Evolutionary conservation across 352 stramenopile species (phyloP), one percentile per base, ranked within the genome.

Genomic region (Phytophthora constricta): DNA sequence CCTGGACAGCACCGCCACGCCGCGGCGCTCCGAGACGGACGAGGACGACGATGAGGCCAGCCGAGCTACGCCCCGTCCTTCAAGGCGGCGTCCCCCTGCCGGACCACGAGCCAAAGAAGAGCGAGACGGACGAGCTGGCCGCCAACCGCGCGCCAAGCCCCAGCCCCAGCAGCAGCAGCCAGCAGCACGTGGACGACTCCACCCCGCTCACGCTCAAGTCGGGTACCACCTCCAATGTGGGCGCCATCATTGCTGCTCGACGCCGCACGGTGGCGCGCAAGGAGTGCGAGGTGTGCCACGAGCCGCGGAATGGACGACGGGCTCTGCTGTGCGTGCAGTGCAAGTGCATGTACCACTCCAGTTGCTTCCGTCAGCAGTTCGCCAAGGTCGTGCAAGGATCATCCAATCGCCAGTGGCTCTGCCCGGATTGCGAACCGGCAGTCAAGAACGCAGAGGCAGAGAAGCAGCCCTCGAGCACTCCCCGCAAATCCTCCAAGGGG

Each of bases 301-400:
- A 94, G 60, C 82, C 79, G 31, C 84, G 86, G 28, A 91, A 92
- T 58, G 86, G 84, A 33, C 79, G 86, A 13, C 84, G 84, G n/a
- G 87, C 86, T 23, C 75, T 96, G 66, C 69, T 96, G 34, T 96
- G 87, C 54, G 68, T 77, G 28, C 79, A 78, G 57, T 96, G 87
- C 72, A 92, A 93, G 73, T 80, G 78, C 58, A 93, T 93, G 82
- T 96, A 92, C 48, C 87, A 96, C 75, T 79, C 78, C 31, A 94
- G 83, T 58, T 96, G 87, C 78, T 93, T 89, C 64, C 86, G 87
- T 31, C 87, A 92, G 58, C 82, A 91, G 65, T 92, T 86, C 58
- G 63, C 74, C 26, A 93, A 93, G 55, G 49, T 92, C 14, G 82
- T 87, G 50, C 79, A 80, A 27, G 70, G 77, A 45, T 72, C 77